These are phyloP conservation scores for Bjerkandera adusta DNA, from an alignment of 1,284 basidiomycete species.

Conservation along the genomic window DNA sequence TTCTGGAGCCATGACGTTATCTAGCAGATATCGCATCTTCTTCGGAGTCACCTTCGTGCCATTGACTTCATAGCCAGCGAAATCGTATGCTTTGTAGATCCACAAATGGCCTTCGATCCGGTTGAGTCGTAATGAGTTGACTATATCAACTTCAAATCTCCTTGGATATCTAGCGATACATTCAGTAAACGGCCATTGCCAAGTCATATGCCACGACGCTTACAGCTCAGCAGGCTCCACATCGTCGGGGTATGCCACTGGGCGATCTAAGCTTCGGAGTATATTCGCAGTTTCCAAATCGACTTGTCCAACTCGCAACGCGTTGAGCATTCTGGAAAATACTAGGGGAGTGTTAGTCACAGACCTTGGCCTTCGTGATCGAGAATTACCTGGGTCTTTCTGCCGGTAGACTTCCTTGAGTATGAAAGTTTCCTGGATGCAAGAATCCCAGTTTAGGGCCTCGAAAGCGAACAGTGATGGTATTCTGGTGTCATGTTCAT, in stretches of 20 bases:
- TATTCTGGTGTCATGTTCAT: conserved; percentile 17
- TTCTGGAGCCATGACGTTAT: conserved; percentile 8
- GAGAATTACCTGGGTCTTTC: conserved; percentile 50
- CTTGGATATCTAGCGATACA: too few relatives aligned
- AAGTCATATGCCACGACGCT: too few relatives aligned
- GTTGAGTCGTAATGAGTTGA: too few relatives aligned
- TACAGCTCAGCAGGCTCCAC: conserved; percentile 84
- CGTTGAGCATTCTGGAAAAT: conserved; percentile 74
- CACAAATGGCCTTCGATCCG: too few relatives aligned
- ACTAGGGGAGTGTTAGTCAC: conserved; percentile 33
- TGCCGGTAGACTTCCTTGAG: conserved; percentile 44
- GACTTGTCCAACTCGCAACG: conserved; percentile 62
- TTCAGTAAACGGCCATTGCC: too few relatives aligned
- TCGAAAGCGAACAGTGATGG: conserved; percentile 62
- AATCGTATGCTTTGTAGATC: conserved; percentile 39
- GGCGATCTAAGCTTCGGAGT: conserved; percentile 61
- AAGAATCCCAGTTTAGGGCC: conserved; percentile 56
- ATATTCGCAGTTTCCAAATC: conserved; percentile 42
- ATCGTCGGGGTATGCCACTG: conserved; percentile 66
- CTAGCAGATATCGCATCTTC: conserved; percentile 17
- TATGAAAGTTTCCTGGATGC: conserved; percentile 35
- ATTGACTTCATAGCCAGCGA: conserved; percentile 29
- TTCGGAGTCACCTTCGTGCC: conserved; percentile 18
- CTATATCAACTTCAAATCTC: too few relatives aligned
- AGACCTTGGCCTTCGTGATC: background rate